Base-by-base conservation (phyloP, 2,329 filamentous ascomycete genomes). In the Cladosporium cucumerinum region DNA sequence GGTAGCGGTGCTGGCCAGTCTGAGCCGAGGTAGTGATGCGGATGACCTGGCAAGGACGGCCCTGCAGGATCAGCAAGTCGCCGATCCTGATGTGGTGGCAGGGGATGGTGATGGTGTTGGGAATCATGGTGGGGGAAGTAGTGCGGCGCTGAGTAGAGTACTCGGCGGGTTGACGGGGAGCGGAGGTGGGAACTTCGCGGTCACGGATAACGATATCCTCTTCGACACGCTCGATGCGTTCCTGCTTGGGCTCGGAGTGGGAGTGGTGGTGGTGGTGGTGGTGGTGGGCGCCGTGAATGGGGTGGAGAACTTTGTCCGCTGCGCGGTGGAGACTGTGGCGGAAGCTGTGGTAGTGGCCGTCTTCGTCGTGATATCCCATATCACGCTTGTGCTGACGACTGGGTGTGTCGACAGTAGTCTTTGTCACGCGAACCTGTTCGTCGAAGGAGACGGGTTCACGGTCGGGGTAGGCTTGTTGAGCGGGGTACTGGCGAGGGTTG, bases 31-130 rank as follows among this genome's bases (percentile, higher is more conserved):
- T 97, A 73, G 93, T 97, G 89, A 99, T 97, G 80, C 94, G 94
- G 86, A 99, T 99, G 81, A 99, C 94, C 88, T 99, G 95, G 91
- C 93, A 98, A 77, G 95, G 93, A 75, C 95, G 94, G 80, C 94
- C 94, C 87, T 99, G 95, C 72, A 99, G 92, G 85, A 98, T 96
- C 82, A 99, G 83, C 83, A 99, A 91, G 82, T 99, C 95, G 81
- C 95, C 95, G 75, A 98, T 91, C 84, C 95, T 95, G 84, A 99
- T 94, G 87, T 98, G 96, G 88, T 99, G 92, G 90, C 93, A 97
- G 71, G 96, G 95, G 81, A 99, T 97, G 78, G 93, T 94, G 80
- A 98, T 93, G 74, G 92, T 96, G 86, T 95, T 93, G 78, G 89
- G 85, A 65, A 58, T 60, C 63, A 65, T 65, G 57, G 43, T 61